These are phyloP conservation scores for Lignosus rhinocerotis DNA, from an alignment of 1,284 basidiomycete genomes.

Conservation along the genomic window DNA sequence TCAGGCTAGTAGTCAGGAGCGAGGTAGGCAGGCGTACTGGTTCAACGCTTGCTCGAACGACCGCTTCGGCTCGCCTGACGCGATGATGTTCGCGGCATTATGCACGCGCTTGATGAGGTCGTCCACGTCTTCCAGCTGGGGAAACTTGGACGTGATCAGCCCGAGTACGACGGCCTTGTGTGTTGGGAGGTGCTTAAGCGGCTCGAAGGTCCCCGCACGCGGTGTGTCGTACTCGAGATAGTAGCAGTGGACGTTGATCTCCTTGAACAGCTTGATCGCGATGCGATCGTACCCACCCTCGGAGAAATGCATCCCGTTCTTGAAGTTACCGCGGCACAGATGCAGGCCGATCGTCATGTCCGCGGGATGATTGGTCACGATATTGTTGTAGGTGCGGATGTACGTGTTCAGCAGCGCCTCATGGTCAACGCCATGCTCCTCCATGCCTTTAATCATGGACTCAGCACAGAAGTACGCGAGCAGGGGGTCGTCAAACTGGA, in stretches of 20 bases:
- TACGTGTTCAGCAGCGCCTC: slow-evolving; percentile 69
- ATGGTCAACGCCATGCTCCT: slow-evolving; percentile 57
- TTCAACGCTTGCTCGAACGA: slow-evolving; percentile 55
- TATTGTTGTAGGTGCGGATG: slow-evolving; percentile 70
- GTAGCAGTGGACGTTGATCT: slow-evolving; percentile 74
- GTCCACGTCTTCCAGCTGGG: slow-evolving; percentile 61
- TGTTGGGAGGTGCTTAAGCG: slow-evolving; percentile 63
- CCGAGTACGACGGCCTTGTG: slow-evolving; percentile 75
- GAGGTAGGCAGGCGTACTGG: slow-evolving; percentile 45
- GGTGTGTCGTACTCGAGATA: slow-evolving; percentile 82
- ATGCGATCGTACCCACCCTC: slow-evolving; percentile 78
- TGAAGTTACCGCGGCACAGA: slow-evolving; percentile 79
- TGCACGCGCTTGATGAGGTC: slow-evolving; percentile 61
- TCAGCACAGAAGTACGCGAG: slow-evolving; percentile 69
- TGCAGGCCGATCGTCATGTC: slow-evolving; percentile 75
- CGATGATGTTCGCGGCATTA: slow-evolving; percentile 62
- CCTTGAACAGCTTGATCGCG: slow-evolving; percentile 71
- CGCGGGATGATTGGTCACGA: slow-evolving; percentile 53
- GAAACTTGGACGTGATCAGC: slow-evolving; percentile 72
- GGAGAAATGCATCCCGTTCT: slow-evolving; percentile 66
- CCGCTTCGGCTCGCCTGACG: slow-evolving; percentile 52
- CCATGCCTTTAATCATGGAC: slow-evolving; percentile 63
- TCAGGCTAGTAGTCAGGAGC: neutral
- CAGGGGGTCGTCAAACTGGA: slow-evolving; percentile 77
- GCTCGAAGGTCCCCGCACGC: slow-evolving; percentile 71